Conservation (phyloP, 257 asterid genomes). For the Ligustrum vulgare region DNA sequence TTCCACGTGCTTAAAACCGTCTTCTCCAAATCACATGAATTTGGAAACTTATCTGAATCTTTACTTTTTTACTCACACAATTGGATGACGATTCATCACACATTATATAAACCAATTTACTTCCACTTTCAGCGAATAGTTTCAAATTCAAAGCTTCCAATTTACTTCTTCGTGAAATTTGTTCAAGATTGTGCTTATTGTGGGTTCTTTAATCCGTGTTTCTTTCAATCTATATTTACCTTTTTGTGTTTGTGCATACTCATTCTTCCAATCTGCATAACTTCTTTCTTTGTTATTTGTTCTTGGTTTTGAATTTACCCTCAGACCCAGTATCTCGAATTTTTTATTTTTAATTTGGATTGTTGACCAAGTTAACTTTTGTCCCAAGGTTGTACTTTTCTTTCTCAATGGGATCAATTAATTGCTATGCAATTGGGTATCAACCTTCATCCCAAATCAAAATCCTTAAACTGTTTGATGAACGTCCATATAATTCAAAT, state of each 20-base stretch:
- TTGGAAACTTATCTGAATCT: background rate
- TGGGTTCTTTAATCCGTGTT: background rate
- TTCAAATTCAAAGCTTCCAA: background rate
- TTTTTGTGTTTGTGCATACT: too few species aligned
- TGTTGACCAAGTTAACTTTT: conserved; percentile 35
- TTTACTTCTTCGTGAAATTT: background rate
- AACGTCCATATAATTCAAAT: conserved; percentile 15
- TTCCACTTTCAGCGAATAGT: too few species aligned
- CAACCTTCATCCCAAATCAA: conserved; percentile 18
- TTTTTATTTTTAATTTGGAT: background rate
- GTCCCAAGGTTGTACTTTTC: conserved; percentile 16
- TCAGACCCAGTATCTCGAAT: conserved; percentile 7
- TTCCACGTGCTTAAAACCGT: conserved; percentile 13
- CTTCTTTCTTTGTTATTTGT: too few species aligned
- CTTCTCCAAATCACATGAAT: conserved; percentile 29
- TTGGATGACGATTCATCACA: background rate
- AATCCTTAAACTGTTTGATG: conserved; percentile 25
- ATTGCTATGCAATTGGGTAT: conserved; percentile 1
- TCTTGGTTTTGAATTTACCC: background rate
- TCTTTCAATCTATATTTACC: too few species aligned
- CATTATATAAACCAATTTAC: background rate
- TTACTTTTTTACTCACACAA: too few species aligned
- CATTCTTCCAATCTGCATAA: too few species aligned
- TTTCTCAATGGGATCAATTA: conserved; percentile 20
- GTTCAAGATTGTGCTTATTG: background rate